Percentiles rank a stretch among this genome's conserved stretches.
Conservation (phyloP, 495 filamentous ascomycete species). For the Bathelium albidoporum region DNA sequence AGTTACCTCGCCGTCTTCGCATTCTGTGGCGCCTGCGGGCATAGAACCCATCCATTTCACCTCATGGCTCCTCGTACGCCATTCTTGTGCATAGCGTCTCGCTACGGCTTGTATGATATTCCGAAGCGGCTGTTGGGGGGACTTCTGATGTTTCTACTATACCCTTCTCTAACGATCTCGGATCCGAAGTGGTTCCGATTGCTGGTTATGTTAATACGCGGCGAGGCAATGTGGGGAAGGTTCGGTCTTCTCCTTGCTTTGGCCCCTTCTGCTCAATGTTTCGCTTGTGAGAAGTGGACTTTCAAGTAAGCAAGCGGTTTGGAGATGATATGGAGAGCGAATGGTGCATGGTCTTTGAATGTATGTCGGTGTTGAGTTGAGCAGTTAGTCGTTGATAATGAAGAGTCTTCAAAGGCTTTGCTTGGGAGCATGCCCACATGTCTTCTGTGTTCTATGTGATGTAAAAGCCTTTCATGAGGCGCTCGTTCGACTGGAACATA, state of each 20-base stretch:
- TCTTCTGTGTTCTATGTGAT: not conserved
- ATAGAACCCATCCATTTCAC: not conserved
- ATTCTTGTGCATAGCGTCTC: not conserved
- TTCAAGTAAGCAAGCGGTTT: too few species aligned
- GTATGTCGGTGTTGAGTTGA: not conserved
- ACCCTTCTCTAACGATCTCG: not conserved
- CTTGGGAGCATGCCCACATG: too few species aligned
- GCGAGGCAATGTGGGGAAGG: not conserved
- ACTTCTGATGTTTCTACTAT: not conserved
- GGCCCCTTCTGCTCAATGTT: not conserved
- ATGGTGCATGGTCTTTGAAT: not conserved
- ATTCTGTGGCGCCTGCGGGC: not conserved
- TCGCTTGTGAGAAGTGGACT: too few species aligned
- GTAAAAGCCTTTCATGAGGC: not conserved
- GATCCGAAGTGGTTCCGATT: not conserved
- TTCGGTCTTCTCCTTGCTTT: too few species aligned
- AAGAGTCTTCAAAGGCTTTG: not conserved
- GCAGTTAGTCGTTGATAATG: not conserved
- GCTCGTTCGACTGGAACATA: not conserved
- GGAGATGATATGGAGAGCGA: not conserved
- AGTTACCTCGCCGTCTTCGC: not conserved
- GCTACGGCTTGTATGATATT: not conserved
- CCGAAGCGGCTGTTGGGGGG: not conserved
- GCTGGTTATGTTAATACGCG: not conserved
- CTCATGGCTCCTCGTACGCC: not conserved